These are phyloP conservation scores for Pulveroboletus frians DNA, from an alignment of 768 basidiomycete species.

Conservation along the genomic window DNA sequence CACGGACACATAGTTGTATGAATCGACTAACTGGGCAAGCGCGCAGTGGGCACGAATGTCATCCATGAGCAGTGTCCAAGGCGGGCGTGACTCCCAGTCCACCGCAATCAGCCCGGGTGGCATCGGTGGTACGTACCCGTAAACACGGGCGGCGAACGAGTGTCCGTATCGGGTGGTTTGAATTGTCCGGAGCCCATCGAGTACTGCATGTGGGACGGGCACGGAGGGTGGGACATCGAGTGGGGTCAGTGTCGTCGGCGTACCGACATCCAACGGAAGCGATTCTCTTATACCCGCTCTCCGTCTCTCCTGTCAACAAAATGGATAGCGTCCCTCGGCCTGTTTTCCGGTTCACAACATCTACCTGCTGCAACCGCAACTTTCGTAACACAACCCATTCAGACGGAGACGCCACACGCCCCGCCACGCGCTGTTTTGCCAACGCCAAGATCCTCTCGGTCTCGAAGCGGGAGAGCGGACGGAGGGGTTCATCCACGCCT, in stretches of 20 bases:
- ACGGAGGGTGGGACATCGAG: constrained; percentile 28
- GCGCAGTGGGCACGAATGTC: constrained; percentile 65
- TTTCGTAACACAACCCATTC: constrained; percentile 40
- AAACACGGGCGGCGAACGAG: constrained; percentile 64
- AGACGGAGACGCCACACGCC: constrained; percentile 18
- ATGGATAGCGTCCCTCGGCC: not conserved
- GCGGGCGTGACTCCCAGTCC: constrained; percentile 67
- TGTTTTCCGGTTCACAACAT: not conserved
- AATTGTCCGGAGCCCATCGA: constrained; percentile 53
- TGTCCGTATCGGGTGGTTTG: constrained; percentile 57
- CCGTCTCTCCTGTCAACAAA: constrained; percentile 17
- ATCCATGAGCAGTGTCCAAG: constrained; percentile 72
- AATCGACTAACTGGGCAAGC: constrained; percentile 47
- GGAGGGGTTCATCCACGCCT: constrained; percentile 22
- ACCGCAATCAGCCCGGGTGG: constrained; percentile 43
- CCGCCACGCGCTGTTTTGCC: constrained; percentile 7
- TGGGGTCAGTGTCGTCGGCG: constrained; percentile 14
- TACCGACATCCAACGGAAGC: not conserved
- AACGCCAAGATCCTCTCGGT: constrained; percentile 31
- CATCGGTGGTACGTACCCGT: constrained; percentile 34
- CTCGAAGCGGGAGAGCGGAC: constrained; percentile 42
- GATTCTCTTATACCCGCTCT: constrained; percentile 11
- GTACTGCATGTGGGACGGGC: constrained; percentile 28
- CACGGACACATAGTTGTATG: not conserved
- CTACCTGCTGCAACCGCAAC: constrained; percentile 39